These are phyloP conservation scores for Trichoderma erinaceum DNA, from an alignment of 495 filamentous ascomycete genomes.

Conservation along the genomic window DNA sequence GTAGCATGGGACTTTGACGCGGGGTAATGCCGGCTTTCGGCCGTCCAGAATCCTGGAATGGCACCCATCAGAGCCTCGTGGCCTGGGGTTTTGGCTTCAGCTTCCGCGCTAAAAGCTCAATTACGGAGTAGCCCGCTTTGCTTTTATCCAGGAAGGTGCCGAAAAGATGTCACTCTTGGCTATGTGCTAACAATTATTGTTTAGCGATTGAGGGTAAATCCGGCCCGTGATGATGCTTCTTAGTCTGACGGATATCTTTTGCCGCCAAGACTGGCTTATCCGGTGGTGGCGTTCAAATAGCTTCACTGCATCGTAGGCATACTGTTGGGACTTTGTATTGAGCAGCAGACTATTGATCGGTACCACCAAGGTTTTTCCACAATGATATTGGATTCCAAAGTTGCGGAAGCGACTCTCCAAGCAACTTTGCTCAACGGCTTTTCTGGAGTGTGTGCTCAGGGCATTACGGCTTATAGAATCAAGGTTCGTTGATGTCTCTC, in stretches of 20 bases:
- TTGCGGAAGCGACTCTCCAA: neutral
- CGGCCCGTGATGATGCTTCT: neutral
- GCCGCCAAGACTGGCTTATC: neutral
- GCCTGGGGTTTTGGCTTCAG: neutral
- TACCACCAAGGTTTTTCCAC: neutral
- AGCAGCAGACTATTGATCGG: neutral
- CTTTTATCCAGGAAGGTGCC: neutral
- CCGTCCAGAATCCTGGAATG: neutral
- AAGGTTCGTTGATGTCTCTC: neutral
- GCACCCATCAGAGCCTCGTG: neutral
- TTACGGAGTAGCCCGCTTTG: neutral
- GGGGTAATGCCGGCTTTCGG: slow-evolving; percentile 5
- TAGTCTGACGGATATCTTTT: slow-evolving; percentile 1
- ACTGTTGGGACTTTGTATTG: neutral
- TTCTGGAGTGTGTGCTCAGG: slow-evolving; percentile 7
- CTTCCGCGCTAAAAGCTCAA: neutral
- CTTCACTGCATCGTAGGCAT: neutral
- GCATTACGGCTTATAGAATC: slow-evolving; percentile 3
- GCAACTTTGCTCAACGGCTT: neutral
- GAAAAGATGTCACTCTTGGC: neutral
- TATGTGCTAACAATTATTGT: neutral
- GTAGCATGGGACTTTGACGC: neutral
- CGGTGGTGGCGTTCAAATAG: slow-evolving; percentile 10
- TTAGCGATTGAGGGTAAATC: neutral
- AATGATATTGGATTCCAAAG: neutral